phyloP scores from a whole-genome alignment of 148 eudicot species.

The Limonium bicolor region DNA sequence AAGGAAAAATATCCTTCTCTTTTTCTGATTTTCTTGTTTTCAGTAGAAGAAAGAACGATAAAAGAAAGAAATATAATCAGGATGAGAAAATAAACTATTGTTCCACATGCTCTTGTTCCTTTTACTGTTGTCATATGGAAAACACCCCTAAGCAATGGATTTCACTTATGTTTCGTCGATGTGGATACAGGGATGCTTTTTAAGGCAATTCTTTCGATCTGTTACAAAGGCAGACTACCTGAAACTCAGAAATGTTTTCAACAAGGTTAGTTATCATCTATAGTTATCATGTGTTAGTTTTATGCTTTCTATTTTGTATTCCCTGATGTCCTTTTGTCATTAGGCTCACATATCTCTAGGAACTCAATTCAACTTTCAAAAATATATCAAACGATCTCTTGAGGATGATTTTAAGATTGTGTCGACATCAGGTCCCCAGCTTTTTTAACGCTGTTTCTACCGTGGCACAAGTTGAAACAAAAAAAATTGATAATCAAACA shows the following conservation, averaged over 20 bases:
- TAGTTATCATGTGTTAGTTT: background rate
- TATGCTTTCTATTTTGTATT: background rate
- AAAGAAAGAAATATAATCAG: too few species aligned
- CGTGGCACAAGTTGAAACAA: too few species aligned
- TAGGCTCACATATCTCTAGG: slow-evolving; percentile 94
- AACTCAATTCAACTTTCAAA: slow-evolving; percentile 85
- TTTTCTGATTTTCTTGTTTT: background rate
- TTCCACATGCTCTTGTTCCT: background rate
- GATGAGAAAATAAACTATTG: background rate
- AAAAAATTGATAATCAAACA: background rate
- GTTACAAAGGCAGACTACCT: slow-evolving; percentile 63
- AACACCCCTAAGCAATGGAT: too few species aligned
- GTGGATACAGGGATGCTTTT: slow-evolving; percentile 89
- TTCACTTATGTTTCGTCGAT: too few species aligned
- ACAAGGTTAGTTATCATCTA: slow-evolving; percentile 21
- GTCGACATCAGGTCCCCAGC: slow-evolving; percentile 92
- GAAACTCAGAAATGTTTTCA: slow-evolving; percentile 66
- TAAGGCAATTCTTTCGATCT: slow-evolving; percentile 61
- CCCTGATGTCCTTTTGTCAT: background rate
- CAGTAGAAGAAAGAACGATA: too few species aligned
- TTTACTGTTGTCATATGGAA: background rate
- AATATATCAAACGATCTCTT: slow-evolving; percentile 81
- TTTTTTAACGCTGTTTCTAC: background rate
- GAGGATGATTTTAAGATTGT: slow-evolving; percentile 97
- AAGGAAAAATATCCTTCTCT: slow-evolving; percentile 9